A percentile compares a stretch with the other conserved stretches of the same genome.
These are phyloP conservation scores for Phytophthora pseudosyringae DNA, from an alignment of 352 stramenopile genomes.

Conservation along the genomic window DNA sequence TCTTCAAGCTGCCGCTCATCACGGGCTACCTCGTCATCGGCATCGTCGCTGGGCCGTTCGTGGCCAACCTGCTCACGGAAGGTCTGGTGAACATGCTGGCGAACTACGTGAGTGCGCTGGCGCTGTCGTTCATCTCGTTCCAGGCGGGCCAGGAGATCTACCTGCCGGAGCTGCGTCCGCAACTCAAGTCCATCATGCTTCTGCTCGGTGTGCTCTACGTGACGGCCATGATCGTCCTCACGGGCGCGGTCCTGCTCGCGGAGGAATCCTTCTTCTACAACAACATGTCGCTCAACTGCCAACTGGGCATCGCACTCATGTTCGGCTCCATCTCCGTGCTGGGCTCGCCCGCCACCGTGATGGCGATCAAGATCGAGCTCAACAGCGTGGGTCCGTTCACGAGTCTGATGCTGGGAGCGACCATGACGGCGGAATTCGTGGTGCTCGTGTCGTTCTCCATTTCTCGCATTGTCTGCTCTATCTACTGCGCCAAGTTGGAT, in stretches of 20 bases:
- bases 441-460: constrained; percentile 73
- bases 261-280: constrained; percentile 58
- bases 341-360: constrained; percentile 67
- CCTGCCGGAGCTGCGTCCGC: constrained; percentile 54
- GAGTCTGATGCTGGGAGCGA: constrained; percentile 73
- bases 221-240: constrained; percentile 57
- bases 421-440: constrained; percentile 73
- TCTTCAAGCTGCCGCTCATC: constrained; percentile 65
- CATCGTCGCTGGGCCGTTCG: constrained; percentile 64
- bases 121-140: constrained; percentile 78
- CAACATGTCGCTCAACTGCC: constrained; percentile 42
- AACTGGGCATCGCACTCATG: constrained; percentile 70
- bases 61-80: constrained; percentile 54
- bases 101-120: constrained; percentile 58
- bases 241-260: constrained; percentile 39
- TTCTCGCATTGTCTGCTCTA: constrained; percentile 60
- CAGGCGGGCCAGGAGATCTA: constrained; percentile 73
- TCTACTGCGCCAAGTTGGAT: constrained; percentile 63
- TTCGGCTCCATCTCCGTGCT: constrained; percentile 73
- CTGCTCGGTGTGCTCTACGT: constrained; percentile 49
- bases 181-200: constrained; percentile 64
- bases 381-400: constrained; percentile 76
- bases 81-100: constrained; percentile 53
- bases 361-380: constrained; percentile 81
- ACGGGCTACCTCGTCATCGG: constrained; percentile 70